A percentile compares a stretch with the other conserved stretches of the same genome.
These are phyloP conservation scores for Rhizophlyctis rosea DNA, from an alignment of 192 early-diverging fungal genomes.

Conservation along the genomic window DNA sequence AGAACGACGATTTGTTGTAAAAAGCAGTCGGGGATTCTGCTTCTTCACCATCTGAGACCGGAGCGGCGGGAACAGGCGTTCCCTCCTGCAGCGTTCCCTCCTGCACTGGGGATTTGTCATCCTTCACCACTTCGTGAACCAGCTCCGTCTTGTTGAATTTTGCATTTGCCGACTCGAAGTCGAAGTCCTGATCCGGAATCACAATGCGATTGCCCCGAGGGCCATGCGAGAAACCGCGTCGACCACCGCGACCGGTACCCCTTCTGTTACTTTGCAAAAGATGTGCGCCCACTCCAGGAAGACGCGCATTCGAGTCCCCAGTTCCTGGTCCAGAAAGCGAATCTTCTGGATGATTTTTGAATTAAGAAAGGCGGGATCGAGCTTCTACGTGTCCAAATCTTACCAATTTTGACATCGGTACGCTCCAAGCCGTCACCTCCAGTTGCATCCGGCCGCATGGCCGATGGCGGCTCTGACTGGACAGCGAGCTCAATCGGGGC, in stretches of 20 bases:
- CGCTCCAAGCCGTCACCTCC: no score
- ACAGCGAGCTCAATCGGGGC: background rate
- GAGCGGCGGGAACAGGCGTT: background rate
- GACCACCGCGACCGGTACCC: conserved; percentile 28
- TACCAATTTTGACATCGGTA: no score
- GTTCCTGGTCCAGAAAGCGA: no score
- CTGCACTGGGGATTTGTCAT: conserved; percentile 15
- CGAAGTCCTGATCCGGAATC: conserved; percentile 83
- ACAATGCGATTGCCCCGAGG: conserved; percentile 34
- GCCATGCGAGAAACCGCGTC: conserved; percentile 31
- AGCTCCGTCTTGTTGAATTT: conserved; percentile 90
- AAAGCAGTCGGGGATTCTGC: conserved; percentile 56
- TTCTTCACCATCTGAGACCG: conserved; percentile 36
- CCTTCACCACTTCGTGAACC: conserved; percentile 26
- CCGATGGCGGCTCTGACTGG: background rate
- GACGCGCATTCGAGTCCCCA: conserved; percentile 28
- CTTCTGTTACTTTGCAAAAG: conserved; percentile 36
- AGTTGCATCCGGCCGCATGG: no score
- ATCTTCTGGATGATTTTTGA: no score
- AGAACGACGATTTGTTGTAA: conserved; percentile 87
- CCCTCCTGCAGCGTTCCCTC: no score
- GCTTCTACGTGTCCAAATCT: no score
- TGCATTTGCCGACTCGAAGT: conserved; percentile 93
- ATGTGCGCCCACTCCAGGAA: conserved; percentile 48
- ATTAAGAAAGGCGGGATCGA: no score